These are phyloP conservation scores for Silene noctiflora DNA, from an alignment of 179 eudicot species.

Conservation along the genomic window DNA sequence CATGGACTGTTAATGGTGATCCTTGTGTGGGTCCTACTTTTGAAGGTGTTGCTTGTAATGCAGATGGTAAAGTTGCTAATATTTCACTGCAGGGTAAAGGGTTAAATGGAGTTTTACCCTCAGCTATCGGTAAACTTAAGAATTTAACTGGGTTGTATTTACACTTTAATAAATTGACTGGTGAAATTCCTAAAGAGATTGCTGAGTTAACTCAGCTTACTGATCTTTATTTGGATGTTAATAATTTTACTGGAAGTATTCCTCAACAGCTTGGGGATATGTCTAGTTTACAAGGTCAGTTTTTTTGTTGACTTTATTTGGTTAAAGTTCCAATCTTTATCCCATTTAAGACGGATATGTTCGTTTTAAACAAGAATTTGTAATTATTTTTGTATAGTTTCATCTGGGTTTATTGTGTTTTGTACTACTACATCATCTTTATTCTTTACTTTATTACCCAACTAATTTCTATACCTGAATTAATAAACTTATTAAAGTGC, in stretches of 20 bases:
- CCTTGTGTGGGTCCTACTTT: slow-evolving; percentile 51
- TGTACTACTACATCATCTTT: neutral
- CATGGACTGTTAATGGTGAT: slow-evolving; percentile 53
- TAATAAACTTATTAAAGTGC: neutral
- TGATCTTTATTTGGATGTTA: slow-evolving; percentile 82
- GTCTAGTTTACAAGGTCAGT: slow-evolving; percentile 78
- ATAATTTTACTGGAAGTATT: slow-evolving; percentile 59
- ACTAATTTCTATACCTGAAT: slow-evolving; percentile 6
- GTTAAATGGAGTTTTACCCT: slow-evolving; percentile 56
- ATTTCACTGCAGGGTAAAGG: slow-evolving; percentile 85
- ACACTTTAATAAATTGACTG: slow-evolving; percentile 66
- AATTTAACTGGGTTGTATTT: slow-evolving; percentile 74
- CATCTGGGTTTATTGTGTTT: neutral
- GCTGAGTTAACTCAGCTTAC: slow-evolving; percentile 52
- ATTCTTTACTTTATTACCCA: neutral
- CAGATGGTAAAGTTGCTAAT: slow-evolving; percentile 59
- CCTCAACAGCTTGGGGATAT: slow-evolving; percentile 58
- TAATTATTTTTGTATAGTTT: neutral
- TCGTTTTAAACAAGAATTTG: neutral
- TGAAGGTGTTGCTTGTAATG: slow-evolving; percentile 71
- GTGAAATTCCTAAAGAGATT: slow-evolving; percentile 64
- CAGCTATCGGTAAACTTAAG: slow-evolving; percentile 59
- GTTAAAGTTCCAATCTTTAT: slow-evolving; percentile 26
- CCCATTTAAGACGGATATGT: too few relatives aligned
- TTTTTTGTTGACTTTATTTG: neutral